Conservation (phyloP, 208 protist genomes). For the Sergeia podlipaevii region DNA sequence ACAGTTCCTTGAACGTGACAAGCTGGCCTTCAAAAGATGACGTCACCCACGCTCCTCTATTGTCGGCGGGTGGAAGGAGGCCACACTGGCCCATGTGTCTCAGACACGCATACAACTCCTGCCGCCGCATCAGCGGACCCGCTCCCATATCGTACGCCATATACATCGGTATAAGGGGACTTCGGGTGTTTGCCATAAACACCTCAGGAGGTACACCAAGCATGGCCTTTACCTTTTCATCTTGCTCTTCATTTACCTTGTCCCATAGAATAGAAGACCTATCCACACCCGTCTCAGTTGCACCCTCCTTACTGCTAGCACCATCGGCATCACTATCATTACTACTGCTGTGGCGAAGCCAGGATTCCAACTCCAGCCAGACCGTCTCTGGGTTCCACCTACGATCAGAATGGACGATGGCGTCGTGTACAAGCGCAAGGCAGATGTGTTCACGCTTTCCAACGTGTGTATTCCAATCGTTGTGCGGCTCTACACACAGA, state of each 20-base stretch:
- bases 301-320: neutral
- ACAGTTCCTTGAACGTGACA: slow-evolving; percentile 57
- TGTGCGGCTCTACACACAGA: slow-evolving; percentile 66
- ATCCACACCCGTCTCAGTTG: no score
- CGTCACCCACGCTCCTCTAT: slow-evolving; percentile 10
- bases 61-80: slow-evolving; percentile 28
- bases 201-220: no score
- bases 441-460: slow-evolving; percentile 85
- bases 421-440: slow-evolving; percentile 63
- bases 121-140: slow-evolving; percentile 4
- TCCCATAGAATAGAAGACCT: no score
- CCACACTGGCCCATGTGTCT: slow-evolving; percentile 18
- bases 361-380: slow-evolving; percentile 31
- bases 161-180: no score
- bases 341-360: neutral
- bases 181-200: no score
- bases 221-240: no score
- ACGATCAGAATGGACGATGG: slow-evolving; percentile 26
- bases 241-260: no score
- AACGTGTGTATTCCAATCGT: slow-evolving; percentile 61
- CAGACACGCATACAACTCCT: slow-evolving; percentile 24
- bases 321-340: neutral
- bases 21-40: slow-evolving; percentile 35
- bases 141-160: neutral
- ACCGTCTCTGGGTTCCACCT: slow-evolving; percentile 30